phyloP scores from a whole-genome alignment of 2,329 filamentous ascomycete genomes.

The Decorospora gaudefroyi region DNA sequence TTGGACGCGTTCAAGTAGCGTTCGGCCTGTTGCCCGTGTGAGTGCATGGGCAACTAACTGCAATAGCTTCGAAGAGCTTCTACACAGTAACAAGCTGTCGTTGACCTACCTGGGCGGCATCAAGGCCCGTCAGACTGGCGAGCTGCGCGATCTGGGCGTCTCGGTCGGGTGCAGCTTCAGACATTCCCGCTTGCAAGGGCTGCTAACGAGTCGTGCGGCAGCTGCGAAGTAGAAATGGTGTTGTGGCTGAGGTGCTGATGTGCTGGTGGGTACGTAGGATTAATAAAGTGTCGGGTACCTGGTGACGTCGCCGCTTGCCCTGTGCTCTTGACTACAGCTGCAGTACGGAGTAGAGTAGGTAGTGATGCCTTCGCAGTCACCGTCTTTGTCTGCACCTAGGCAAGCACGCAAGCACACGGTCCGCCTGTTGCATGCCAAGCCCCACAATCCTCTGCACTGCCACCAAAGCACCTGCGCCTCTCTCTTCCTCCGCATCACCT shows the following conservation, averaged over 20 bases:
- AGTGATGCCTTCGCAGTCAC: no score
- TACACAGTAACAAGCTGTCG: no score
- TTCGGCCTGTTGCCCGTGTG: conserved; percentile 49
- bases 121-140: conserved; percentile 42
- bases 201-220: neutral
- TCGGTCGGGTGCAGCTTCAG: conserved; percentile 37
- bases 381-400: no score
- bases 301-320: conserved; percentile 12
- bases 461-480: neutral
- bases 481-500: conserved; percentile 15
- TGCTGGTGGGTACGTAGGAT: conserved; percentile 2
- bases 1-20: conserved; percentile 50
- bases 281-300: conserved; percentile 6
- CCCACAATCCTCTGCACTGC: neutral
- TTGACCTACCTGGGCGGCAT: conserved; percentile 42
- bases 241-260: conserved; percentile 7
- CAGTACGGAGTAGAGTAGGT: neutral
- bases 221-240: conserved; percentile 5
- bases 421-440: neutral
- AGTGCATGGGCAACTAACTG: conserved; percentile 31
- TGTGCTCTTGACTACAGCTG: neutral
- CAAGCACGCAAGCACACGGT: no score
- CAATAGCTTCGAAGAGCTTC: conserved; percentile 36
- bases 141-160: conserved; percentile 47
- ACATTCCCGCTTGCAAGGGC: conserved; percentile 30